A percentile compares a stretch with the other conserved stretches of the same genome.
Conservation (phyloP, 2,329 filamentous ascomycete species). For the Aspergillus chevalieri region DNA sequence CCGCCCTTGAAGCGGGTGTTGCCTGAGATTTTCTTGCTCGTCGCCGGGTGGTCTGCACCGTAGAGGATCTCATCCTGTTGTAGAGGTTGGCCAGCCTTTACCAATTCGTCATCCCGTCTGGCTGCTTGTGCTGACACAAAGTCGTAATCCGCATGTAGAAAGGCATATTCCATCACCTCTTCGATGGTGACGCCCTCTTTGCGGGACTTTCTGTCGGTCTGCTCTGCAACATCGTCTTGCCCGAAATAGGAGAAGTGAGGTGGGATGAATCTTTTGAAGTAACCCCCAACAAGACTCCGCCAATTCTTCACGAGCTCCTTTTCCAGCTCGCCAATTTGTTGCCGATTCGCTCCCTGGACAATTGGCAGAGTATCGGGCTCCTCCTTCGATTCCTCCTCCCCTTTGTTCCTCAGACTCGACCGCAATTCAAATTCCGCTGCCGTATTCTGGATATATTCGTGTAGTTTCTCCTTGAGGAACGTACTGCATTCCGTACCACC, state of each 20-base stretch:
- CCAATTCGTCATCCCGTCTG: conserved; percentile 67
- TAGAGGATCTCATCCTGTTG: conserved; percentile 82
- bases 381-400: conserved; percentile 12
- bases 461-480: conserved; percentile 76
- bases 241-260: conserved; percentile 59
- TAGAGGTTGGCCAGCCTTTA: conserved; percentile 67
- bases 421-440: conserved; percentile 69
- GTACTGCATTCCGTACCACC: conserved; percentile 83
- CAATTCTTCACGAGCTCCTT: conserved; percentile 67
- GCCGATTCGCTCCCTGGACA: conserved; percentile 49
- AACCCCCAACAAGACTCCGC: conserved; percentile 80
- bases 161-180: conserved; percentile 76
- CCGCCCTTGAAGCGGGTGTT: conserved; percentile 80
- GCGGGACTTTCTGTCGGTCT: conserved; percentile 26
- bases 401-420: conserved; percentile 58
- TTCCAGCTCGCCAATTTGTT: conserved; percentile 63
- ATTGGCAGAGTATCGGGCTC: conserved; percentile 37
- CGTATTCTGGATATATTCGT: conserved; percentile 80
- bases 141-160: conserved; percentile 87
- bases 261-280: conserved; percentile 86
- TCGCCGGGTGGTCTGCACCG: conserved; percentile 45
- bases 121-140: conserved; percentile 85
- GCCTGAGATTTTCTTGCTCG: conserved; percentile 57
- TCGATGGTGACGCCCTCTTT: conserved; percentile 35
- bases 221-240: conserved; percentile 15